A percentile compares a stretch with the other conserved stretches of the same genome.
Evolutionary conservation across 2,329 filamentous ascomycete species (phyloP).

Genomic region (Trichoderma guizhouense): DNA sequence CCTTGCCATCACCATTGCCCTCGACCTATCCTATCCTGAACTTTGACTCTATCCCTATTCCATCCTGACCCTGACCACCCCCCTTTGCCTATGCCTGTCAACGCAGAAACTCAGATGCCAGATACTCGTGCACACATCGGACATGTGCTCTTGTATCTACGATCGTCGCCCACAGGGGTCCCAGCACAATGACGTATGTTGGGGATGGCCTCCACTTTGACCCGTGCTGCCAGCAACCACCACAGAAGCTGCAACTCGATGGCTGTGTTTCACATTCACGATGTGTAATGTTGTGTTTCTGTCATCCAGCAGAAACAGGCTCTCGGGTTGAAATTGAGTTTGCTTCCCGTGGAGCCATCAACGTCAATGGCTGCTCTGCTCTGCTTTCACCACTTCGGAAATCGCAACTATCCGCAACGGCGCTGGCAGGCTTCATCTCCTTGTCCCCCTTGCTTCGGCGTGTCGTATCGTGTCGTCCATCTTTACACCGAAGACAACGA

Average conservation of each 20-base stretch:
- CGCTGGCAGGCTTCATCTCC: background rate
- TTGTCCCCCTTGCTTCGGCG: background rate
- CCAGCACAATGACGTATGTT: slow-evolving; percentile 16
- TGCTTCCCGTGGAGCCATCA: slow-evolving; percentile 1
- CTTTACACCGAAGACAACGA: background rate
- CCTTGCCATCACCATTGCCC: background rate
- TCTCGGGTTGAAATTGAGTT: background rate
- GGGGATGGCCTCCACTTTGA: background rate
- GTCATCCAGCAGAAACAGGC: slow-evolving; percentile 1
- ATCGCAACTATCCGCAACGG: background rate
- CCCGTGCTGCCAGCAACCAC: background rate
- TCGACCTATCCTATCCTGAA: background rate
- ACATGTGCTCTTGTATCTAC: slow-evolving; percentile 5
- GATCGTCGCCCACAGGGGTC: slow-evolving; percentile 3
- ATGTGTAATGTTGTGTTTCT: background rate
- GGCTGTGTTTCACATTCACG: background rate
- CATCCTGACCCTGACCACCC: background rate
- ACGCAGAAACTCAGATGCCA: background rate
- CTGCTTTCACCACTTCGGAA: too few species aligned
- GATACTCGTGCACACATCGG: background rate
- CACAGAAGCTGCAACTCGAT: background rate
- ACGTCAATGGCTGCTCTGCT: slow-evolving; percentile 9
- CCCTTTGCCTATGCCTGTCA: background rate
- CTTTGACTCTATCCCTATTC: background rate
- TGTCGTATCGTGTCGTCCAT: background rate